A percentile compares a stretch with the other conserved stretches of the same genome.
These are phyloP conservation scores for Acorus gramineus DNA, from an alignment of 106 monocot species.

Conservation along the genomic window DNA sequence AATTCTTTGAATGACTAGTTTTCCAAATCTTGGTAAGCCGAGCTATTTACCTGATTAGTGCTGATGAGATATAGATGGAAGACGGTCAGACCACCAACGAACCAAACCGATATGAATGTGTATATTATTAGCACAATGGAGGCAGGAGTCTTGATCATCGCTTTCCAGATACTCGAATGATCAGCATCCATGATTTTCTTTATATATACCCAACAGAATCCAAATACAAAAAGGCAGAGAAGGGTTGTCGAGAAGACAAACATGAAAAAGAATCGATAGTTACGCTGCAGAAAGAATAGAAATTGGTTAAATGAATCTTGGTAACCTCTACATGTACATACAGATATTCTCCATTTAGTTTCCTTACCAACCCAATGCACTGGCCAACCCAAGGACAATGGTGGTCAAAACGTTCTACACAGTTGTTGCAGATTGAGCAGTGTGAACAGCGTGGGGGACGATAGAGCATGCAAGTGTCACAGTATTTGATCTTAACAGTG, in stretches of 20 bases:
- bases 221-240: conserved; percentile 35
- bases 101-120: conserved; percentile 24
- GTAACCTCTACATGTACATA: background rate
- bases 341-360: background rate
- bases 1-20: no score
- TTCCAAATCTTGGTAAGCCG: background rate
- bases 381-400: conserved; percentile 51
- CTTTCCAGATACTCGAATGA: conserved; percentile 26
- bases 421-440: conserved; percentile 48
- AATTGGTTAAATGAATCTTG: background rate
- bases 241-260: conserved; percentile 36
- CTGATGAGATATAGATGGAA: conserved; percentile 40
- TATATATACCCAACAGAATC: conserved; percentile 38
- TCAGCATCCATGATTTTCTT: conserved; percentile 25
- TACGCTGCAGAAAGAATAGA: conserved; percentile 20
- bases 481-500: conserved; percentile 34
- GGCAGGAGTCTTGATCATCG: conserved; percentile 32
- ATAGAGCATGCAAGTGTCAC: conserved; percentile 44
- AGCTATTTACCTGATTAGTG: conserved; percentile 34
- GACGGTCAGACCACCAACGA: conserved; percentile 35
- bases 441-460: conserved; percentile 47
- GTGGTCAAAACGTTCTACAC: conserved; percentile 42
- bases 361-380: conserved; percentile 41
- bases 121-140: conserved; percentile 37
- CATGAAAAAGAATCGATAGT: conserved; percentile 46